Base-by-base conservation (phyloP, 2,329 filamentous ascomycete genomes). In the Colletotrichum sp. region DNA sequence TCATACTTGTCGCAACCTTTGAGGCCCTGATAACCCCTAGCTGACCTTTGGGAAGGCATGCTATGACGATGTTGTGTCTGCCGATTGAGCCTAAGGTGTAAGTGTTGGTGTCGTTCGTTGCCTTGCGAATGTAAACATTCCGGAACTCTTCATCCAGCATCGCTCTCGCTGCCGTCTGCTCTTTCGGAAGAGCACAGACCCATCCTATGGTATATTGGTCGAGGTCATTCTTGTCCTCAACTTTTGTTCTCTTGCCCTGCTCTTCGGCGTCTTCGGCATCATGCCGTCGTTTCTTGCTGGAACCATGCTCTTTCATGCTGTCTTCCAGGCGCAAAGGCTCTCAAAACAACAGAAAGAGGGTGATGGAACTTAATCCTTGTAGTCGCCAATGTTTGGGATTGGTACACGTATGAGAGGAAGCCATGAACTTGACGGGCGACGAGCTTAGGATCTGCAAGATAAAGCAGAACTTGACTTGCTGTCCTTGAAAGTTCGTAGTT, bases 61-160 rank as follows among this genome's bases (percentile, higher is more conserved):
- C 75, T 6, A 81, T 80, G 2, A 79, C 78, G 2, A 82, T 36
- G 4, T 79, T 78, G n/a, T 82, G 79, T 1, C 66, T 12, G 1
- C 77, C 76, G 1, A 82, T 65, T 1, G 75, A 74, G 8, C 79
- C 80, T 64, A 77, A 78, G 0, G 66, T 76, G 34, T 82, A 82
- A 0, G 63, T 63, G 57, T 82, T 82, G 1, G 57, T 66, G 16
- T 82, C 80, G 1, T 15, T 34, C 8, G 11, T 38, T 29, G 68
- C 67, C 1, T 54, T 69, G 1, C 43, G n/a, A 8, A 51, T 68
- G 1, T 43, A 16, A 1, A 77, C 75, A 8, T 63, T 29, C 0
- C 24, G 67, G 33, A 79, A 76, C 2, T 67, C 16, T 13, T 79
- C 75, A n/a, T 82, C 79, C 1, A 82, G 77, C 21, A 81, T 57